Percentiles rank a stretch among this genome's conserved stretches.
These are phyloP conservation scores for Myxozyma udenii DNA, from an alignment of 805 yeast species.

Conservation along the genomic window DNA sequence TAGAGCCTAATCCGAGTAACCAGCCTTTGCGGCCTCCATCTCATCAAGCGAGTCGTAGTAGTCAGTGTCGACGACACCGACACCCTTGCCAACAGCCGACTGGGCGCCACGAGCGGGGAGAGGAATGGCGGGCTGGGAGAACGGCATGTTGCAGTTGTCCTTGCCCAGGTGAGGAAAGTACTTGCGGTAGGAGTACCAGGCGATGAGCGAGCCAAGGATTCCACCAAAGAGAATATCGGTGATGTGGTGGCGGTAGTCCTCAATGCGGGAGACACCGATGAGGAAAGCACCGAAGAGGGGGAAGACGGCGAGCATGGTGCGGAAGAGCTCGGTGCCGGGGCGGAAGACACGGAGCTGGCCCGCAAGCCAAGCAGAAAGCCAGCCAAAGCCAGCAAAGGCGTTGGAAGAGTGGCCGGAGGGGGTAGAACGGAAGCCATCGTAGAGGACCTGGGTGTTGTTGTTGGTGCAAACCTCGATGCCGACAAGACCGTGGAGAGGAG, in stretches of 20 bases:
- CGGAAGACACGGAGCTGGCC: slow-evolving; percentile 50
- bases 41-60: slow-evolving; percentile 29
- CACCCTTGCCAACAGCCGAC: slow-evolving; percentile 3
- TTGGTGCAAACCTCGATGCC: slow-evolving; percentile 42
- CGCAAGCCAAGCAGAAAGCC: slow-evolving; percentile 49
- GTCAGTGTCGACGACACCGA: slow-evolving; percentile 20
- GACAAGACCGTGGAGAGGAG: slow-evolving; percentile 47
- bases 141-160: slow-evolving; percentile 30
- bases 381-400: slow-evolving; percentile 51
- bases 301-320: slow-evolving; percentile 33
- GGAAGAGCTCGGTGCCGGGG: slow-evolving; percentile 35
- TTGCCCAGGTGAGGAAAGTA: slow-evolving; percentile 46
- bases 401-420: slow-evolving; percentile 62
- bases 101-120: not conserved
- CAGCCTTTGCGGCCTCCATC: slow-evolving; percentile 27
- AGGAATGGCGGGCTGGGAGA: slow-evolving; percentile 24
- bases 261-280: slow-evolving; percentile 82
- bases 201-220: slow-evolving; percentile 59
- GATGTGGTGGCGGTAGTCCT: slow-evolving; percentile 92
- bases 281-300: slow-evolving; percentile 50
- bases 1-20: slow-evolving; percentile 14
- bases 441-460: slow-evolving; percentile 35
- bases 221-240: slow-evolving; percentile 80
- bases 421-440: slow-evolving; percentile 56
- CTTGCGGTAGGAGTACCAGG: slow-evolving; percentile 56